These are phyloP conservation scores for Cetraspora pellucida DNA, from an alignment of 192 early-diverging fungal genomes.

Conservation along the genomic window DNA sequence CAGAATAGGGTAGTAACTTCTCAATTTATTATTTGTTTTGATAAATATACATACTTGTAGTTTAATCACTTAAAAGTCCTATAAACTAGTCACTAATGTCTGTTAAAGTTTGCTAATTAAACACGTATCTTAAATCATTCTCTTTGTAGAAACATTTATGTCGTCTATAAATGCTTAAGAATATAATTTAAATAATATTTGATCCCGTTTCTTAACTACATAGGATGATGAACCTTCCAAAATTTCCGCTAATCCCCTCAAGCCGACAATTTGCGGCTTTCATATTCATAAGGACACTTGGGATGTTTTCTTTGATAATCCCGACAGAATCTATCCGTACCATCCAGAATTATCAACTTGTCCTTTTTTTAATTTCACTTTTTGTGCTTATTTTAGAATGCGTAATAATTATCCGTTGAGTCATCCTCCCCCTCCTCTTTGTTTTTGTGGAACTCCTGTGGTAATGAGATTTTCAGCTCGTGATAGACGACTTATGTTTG, in stretches of 20 bases:
- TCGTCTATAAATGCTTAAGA: too few relatives aligned
- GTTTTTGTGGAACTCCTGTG: conserved; percentile 36
- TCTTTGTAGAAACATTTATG: too few relatives aligned
- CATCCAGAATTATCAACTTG: conserved; percentile 35
- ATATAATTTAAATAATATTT: neutral
- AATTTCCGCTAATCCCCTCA: neutral
- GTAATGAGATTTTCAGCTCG: conserved; percentile 5
- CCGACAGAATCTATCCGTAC: neutral
- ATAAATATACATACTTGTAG: too few relatives aligned
- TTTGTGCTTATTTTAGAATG: conserved; percentile 33
- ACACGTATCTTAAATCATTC: too few relatives aligned
- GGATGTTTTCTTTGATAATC: conserved; percentile 15
- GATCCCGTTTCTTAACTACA: neutral
- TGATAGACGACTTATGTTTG: conserved; percentile 14
- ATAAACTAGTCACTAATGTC: too few relatives aligned
- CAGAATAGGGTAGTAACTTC: too few relatives aligned
- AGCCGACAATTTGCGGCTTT: conserved; percentile 37
- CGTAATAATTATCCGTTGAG: conserved; percentile 13
- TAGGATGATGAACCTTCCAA: neutral
- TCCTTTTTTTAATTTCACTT: conserved; percentile 43
- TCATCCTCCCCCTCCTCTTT: conserved; percentile 24
- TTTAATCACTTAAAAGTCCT: too few relatives aligned
- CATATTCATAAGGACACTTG: conserved; percentile 40
- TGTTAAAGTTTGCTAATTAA: too few relatives aligned
- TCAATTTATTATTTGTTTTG: too few relatives aligned